These are phyloP conservation scores for Colletotrichum orchidophilum DNA, from an alignment of 2,329 filamentous ascomycete genomes.

Conservation along the genomic window DNA sequence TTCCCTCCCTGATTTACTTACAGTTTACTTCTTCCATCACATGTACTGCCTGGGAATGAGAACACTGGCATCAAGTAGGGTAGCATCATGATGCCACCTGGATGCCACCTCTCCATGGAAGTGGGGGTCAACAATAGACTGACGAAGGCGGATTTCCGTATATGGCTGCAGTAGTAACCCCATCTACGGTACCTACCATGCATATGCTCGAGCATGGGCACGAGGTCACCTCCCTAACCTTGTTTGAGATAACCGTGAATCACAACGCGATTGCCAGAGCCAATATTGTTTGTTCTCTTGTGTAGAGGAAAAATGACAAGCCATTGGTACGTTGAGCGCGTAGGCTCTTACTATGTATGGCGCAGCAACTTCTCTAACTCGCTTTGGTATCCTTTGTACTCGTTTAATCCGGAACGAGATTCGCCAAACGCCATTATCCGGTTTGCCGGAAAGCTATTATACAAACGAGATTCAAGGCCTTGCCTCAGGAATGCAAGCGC, in stretches of 20 bases:
- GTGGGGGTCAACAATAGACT: too few relatives aligned
- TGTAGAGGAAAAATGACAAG: background rate
- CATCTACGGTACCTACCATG: background rate
- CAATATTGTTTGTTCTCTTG: background rate
- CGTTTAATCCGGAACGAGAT: constrained; percentile 12
- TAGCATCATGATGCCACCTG: too few relatives aligned
- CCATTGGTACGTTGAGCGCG: background rate
- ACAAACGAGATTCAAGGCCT: constrained; percentile 11
- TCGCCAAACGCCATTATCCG: constrained; percentile 28
- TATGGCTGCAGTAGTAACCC: background rate
- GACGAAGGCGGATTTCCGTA: too few relatives aligned
- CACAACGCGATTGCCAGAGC: background rate
- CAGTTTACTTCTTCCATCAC: too few relatives aligned
- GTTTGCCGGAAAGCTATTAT: constrained; percentile 23
- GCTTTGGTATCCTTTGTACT: constrained; percentile 33
- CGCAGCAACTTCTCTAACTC: constrained; percentile 14
- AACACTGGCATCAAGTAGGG: too few relatives aligned
- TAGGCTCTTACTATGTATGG: background rate
- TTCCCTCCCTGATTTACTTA: too few relatives aligned
- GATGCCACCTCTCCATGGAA: too few relatives aligned
- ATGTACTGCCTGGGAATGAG: too few relatives aligned
- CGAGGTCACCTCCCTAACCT: background rate
- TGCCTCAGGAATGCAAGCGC: background rate
- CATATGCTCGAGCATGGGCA: background rate
- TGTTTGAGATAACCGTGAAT: background rate